Percentiles rank a stretch among this genome's conserved stretches.
phyloP scores from a whole-genome alignment of 2,329 filamentous ascomycete species.

The Sporothrix pseudoabietina region DNA sequence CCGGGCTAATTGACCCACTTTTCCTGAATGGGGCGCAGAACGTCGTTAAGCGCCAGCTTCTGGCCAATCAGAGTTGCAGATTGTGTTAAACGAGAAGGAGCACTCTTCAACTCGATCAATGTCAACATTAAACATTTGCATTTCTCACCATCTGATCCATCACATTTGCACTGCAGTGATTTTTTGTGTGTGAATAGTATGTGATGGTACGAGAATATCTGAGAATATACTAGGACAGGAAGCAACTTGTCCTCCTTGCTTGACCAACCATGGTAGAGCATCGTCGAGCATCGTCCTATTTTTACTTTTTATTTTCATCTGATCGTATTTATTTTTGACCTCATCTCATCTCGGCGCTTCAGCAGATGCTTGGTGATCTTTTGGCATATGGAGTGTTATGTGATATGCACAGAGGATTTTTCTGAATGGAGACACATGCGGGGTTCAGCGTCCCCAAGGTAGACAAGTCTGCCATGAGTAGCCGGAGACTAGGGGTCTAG shows the following conservation, averaged over 20 bases:
- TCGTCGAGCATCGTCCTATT: not conserved
- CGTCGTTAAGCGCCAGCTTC: constrained; percentile 10
- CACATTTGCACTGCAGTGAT: not conserved
- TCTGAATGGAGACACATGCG: no score
- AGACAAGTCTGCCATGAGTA: not conserved
- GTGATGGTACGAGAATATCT: not conserved
- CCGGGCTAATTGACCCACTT: constrained; percentile 21
- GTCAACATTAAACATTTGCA: not conserved
- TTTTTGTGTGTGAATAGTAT: not conserved
- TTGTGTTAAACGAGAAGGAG: not conserved
- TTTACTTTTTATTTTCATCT: not conserved
- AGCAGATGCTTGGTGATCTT: not conserved
- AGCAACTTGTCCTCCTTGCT: not conserved
- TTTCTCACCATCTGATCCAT: not conserved
- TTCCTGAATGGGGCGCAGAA: constrained; percentile 9
- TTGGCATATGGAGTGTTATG: not conserved
- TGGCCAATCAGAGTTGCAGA: constrained; percentile 14
- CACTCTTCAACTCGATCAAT: not conserved
- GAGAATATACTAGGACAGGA: not conserved
- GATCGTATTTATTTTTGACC: not conserved
- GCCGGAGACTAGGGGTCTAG: not conserved
- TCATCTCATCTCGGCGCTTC: not conserved
- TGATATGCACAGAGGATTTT: not conserved
- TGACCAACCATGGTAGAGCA: not conserved
- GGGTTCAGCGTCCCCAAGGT: not conserved